Percentiles rank a stretch among this genome's conserved stretches.
Conservation (phyloP, 805 yeast species). For the Candida railenensis region DNA sequence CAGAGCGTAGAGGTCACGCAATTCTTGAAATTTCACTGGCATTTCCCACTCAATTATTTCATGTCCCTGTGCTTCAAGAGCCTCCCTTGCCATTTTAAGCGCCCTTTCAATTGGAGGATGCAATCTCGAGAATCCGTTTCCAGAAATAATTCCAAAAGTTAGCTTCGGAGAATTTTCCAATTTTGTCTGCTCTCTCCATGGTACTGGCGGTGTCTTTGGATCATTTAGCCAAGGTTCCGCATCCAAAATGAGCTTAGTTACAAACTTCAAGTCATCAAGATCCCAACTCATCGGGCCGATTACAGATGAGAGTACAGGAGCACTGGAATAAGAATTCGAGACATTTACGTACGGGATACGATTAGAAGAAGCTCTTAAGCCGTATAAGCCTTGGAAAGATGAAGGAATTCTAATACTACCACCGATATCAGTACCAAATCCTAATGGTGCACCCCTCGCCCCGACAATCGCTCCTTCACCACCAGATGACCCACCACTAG, state of each 20-base stretch:
- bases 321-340: slow-evolving; percentile 1
- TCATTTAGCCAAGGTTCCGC: slow-evolving; percentile 8
- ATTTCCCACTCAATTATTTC: slow-evolving; percentile 45
- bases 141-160: slow-evolving; percentile 4
- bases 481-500: slow-evolving; percentile 57
- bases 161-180: background rate
- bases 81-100: slow-evolving; percentile 3
- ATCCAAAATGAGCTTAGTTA: slow-evolving; percentile 6
- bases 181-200: slow-evolving; percentile 3
- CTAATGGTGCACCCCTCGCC: slow-evolving; percentile 39
- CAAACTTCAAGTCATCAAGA: slow-evolving; percentile 4
- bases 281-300: slow-evolving; percentile 19
- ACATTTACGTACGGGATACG: slow-evolving; percentile 36
- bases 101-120: slow-evolving; percentile 9
- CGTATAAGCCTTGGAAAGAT: slow-evolving; percentile 51
- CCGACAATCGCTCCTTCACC: slow-evolving; percentile 51
- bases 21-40: slow-evolving; percentile 29
- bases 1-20: slow-evolving; percentile 28
- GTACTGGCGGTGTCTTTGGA: slow-evolving; percentile 5
- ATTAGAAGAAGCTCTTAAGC: slow-evolving; percentile 48
- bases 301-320: slow-evolving; percentile 4
- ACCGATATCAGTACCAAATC: slow-evolving; percentile 48
- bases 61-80: slow-evolving; percentile 33
- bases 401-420: slow-evolving; percentile 58
- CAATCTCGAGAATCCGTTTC: slow-evolving; percentile 3